Evolutionary conservation across 1,284 basidiomycete species (phyloP), one percentile per base, ranked within the genome.

Genomic region (Leucoagaricus sp.): DNA sequence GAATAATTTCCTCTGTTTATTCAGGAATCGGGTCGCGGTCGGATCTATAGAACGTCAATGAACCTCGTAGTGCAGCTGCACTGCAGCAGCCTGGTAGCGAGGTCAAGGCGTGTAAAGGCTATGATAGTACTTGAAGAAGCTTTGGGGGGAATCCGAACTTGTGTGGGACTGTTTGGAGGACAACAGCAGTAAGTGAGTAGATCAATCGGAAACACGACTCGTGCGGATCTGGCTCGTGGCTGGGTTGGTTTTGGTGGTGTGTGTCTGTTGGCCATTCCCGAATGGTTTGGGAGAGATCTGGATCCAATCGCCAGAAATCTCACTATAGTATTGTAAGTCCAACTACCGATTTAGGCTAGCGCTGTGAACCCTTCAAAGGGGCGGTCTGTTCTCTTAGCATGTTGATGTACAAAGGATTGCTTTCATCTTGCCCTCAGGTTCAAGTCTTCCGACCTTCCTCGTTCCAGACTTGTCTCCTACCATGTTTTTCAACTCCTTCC

Each of bases 401-500:
- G n/a, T 6, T 17, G 3, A 25, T 44, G 46, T 29, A 42, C 34
- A 31, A 53, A 31, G 48, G 49, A 3, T 21, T 19, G 9, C 23
- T 41, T 29, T n/a, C n/a, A n/a, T n/a, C 9, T 12, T 41, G 28
- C 46, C 15, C 21, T 42, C 34, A 48, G 12, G 19, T 13, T 23
- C 25, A 38, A 26, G 9, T 28, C 44, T 23, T 10, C 5, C n/a
- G 17, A 33, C 6, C 15, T 21, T 41, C 17, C 53, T 17, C 13
- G 26, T 31, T 36, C 34, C 49, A 17, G 10, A 9, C 26, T 19
- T 34, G 36, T 52, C 41, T 33, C 45, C 34, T 36, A 36, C 48
- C n/a, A 56, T 46, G 51, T 46, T n/a, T 52, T 36, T 36, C 23
- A 47, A 33, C 17, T 36, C 42, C 10, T 57, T 56, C 17, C 48